Conservation (phyloP, 805 yeast genomes). For the Hanseniaspora valbyensis region DNA sequence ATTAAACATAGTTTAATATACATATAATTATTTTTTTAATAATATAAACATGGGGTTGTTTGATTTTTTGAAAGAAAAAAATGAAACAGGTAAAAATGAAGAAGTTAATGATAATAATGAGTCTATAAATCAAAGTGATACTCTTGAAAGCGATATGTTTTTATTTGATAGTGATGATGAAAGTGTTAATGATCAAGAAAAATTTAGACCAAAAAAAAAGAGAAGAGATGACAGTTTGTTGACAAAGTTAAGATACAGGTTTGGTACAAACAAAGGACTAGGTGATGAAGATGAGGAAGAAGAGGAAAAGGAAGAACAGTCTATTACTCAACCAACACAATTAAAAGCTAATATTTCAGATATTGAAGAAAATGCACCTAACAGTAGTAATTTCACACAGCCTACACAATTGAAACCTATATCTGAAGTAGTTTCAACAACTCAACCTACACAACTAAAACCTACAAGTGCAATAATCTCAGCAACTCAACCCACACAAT, state of each 20-base stretch:
- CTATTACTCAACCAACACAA: constrained; percentile 12
- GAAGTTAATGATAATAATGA: background rate
- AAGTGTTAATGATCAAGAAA: constrained; percentile 18
- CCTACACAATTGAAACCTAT: constrained; percentile 3
- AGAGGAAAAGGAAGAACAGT: background rate
- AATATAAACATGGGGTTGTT: background rate
- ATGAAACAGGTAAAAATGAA: background rate
- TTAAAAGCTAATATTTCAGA: background rate
- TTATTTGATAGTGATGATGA: constrained; percentile 15
- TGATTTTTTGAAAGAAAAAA: background rate
- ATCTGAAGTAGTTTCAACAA: background rate
- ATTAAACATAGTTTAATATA: too few relatives aligned
- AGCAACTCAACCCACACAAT: background rate
- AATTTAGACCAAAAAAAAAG: constrained; percentile 23
- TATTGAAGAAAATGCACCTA: background rate
- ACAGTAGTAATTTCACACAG: background rate
- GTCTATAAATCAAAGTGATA: background rate
- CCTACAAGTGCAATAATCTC: too few relatives aligned
- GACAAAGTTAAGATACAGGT: constrained; percentile 14
- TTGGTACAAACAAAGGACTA: constrained; percentile 3
- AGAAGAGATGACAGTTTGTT: constrained; percentile 15
- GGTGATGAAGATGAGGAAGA: constrained; percentile 1
- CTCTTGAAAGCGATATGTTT: background rate
- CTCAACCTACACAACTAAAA: constrained; percentile 1
- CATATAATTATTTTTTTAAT: background rate